These are phyloP conservation scores for Dunaliella primolecta DNA, from an alignment of 139 green algal species.

Conservation along the genomic window DNA sequence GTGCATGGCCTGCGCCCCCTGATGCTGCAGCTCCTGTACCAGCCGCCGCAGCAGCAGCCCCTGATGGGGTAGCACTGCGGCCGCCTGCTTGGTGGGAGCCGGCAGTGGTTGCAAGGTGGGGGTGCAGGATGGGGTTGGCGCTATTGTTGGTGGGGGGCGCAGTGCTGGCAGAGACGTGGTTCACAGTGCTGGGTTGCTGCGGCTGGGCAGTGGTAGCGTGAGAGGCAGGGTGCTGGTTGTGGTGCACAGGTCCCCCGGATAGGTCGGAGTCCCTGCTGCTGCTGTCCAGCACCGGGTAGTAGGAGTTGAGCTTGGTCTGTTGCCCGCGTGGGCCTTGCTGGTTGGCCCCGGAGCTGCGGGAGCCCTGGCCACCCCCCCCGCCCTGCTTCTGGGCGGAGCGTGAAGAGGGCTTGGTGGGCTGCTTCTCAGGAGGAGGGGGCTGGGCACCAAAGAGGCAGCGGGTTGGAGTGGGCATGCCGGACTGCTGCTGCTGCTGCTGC, in stretches of 20 bases:
- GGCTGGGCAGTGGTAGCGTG: background rate
- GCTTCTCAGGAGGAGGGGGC: background rate
- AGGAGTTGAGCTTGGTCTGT: conserved; percentile 11
- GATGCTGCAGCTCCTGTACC: background rate
- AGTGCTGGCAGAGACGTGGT: too few relatives aligned
- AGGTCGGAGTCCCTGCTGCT: conserved; percentile 4
- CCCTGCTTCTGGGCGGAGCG: background rate
- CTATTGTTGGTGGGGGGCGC: too few relatives aligned
- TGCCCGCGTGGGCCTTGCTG: background rate
- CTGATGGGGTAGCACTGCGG: too few relatives aligned
- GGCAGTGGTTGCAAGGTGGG: too few relatives aligned
- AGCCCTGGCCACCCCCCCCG: background rate
- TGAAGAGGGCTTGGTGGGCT: background rate
- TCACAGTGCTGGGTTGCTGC: too few relatives aligned
- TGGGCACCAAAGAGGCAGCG: background rate
- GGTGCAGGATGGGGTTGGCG: too few relatives aligned
- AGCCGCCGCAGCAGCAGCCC: background rate
- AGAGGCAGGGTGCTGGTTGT: background rate
- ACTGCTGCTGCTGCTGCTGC: background rate
- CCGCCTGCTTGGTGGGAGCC: too few relatives aligned
- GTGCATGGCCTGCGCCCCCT: background rate
- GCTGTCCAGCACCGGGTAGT: conserved; percentile 8
- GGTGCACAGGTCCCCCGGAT: background rate
- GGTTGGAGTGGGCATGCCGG: background rate
- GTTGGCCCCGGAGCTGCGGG: background rate